Conservation (phyloP, 164 flowering plant genomes). For the Nelumbo lutea region DNA sequence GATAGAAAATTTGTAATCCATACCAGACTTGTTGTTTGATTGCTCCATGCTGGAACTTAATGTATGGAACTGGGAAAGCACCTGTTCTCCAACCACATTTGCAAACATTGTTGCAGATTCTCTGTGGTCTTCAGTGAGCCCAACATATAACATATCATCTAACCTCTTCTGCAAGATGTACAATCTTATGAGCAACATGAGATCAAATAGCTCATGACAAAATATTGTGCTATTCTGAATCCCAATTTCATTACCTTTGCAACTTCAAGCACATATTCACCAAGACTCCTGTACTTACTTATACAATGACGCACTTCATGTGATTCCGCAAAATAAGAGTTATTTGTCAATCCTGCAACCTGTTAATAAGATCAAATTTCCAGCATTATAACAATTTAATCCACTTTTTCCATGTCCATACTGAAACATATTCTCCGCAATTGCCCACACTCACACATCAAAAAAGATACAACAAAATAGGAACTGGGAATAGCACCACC, state of each 20-base stretch:
- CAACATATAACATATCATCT: conserved; percentile 89
- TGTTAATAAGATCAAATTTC: conserved; percentile 23
- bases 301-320: conserved; percentile 88
- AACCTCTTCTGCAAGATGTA: conserved; percentile 82
- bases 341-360: conserved; percentile 98
- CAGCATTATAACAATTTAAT: conserved; percentile 5
- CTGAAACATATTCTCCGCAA: neutral
- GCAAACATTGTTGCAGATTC: conserved; percentile 89
- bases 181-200: conserved; percentile 20
- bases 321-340: conserved; percentile 59
- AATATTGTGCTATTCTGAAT: neutral
- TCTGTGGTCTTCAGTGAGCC: conserved; percentile 86
- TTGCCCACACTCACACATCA: neutral
- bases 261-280: conserved; percentile 77
- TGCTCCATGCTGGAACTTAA: conserved; percentile 26
- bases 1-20: too few species aligned
- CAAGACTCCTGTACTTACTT: conserved; percentile 55
- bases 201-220: conserved; percentile 11
- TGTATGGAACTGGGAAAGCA: conserved; percentile 61
- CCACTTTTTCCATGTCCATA: conserved; percentile 1
- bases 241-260: conserved; percentile 61
- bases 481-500: too few species aligned
- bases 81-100: conserved; percentile 83
- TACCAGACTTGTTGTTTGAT: conserved; percentile 43
- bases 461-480: too few species aligned